Percentiles rank a stretch among this genome's conserved stretches.
These are phyloP conservation scores for Nymphaea thermarum DNA, from an alignment of 164 flowering plant genomes.

Conservation along the genomic window DNA sequence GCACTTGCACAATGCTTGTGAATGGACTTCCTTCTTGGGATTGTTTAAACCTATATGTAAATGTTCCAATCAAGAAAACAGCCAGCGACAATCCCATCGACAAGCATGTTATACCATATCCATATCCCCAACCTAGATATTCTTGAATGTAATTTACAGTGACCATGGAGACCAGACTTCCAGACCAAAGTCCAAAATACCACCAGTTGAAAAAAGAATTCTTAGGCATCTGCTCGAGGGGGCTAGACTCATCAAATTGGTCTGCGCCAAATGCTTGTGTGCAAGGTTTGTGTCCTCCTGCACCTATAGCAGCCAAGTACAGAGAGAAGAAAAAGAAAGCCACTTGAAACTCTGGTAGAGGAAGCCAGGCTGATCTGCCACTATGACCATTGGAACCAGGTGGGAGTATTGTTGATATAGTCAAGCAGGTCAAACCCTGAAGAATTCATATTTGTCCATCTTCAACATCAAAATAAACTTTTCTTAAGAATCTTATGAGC, in stretches of 20 bases:
- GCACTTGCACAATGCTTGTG: background rate
- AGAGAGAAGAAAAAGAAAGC: constrained; percentile 33
- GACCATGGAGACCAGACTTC: constrained; percentile 22
- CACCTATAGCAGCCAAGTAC: constrained; percentile 37
- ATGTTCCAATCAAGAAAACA: constrained; percentile 30
- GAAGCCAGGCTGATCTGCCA: background rate
- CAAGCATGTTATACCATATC: constrained; percentile 23
- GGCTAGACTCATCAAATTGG: constrained; percentile 38
- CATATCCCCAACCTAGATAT: constrained; percentile 35
- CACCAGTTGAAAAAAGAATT: constrained; percentile 62
- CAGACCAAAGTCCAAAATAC: constrained; percentile 35
- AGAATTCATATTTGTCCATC: background rate
- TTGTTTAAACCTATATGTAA: constrained; percentile 2
- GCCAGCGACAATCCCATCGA: constrained; percentile 20
- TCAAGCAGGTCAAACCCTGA: background rate
- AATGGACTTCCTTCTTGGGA: constrained; percentile 1
- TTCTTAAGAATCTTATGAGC: too few species aligned
- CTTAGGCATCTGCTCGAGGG: constrained; percentile 32
- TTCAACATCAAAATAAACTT: background rate
- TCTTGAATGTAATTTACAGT: constrained; percentile 41
- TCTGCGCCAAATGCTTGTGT: constrained; percentile 74
- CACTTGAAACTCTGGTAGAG: constrained; percentile 4
- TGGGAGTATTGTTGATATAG: background rate
- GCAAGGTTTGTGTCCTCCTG: constrained; percentile 73
- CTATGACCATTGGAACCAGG: background rate